Conservation (phyloP, 148 eudicot genomes). For the Nepenthes gracilis region DNA sequence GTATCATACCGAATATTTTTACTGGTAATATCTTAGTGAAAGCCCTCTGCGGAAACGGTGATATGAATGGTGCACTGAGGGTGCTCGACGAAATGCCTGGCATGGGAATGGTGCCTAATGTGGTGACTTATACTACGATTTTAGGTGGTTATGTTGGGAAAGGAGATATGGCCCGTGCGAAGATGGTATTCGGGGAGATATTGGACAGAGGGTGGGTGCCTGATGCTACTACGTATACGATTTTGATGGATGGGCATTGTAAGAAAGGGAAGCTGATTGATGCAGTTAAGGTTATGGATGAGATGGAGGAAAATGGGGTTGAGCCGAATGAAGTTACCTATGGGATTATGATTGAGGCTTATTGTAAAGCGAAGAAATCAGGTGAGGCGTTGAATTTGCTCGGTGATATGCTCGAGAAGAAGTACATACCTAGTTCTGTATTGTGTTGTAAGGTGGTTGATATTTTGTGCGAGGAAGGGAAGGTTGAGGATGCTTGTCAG, state of each 20-base stretch:
- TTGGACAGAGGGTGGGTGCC: constrained; percentile 73
- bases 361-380: constrained; percentile 52
- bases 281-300: constrained; percentile 82
- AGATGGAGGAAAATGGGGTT: constrained; percentile 73
- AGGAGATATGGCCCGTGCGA: constrained; percentile 59
- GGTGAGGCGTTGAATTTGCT: constrained; percentile 75
- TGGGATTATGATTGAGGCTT: constrained; percentile 74
- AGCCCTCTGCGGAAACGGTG: constrained; percentile 56
- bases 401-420: constrained; percentile 45
- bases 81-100: constrained; percentile 70
- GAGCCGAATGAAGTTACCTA: constrained; percentile 67
- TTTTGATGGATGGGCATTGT: constrained; percentile 78
- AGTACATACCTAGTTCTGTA: constrained; percentile 42
- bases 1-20: constrained; percentile 53
- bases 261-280: constrained; percentile 49
- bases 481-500: constrained; percentile 41
- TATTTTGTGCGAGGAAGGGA: constrained; percentile 35
- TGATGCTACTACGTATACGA: constrained; percentile 70
- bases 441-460: constrained; percentile 71
- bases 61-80: constrained; percentile 45
- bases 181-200: constrained; percentile 54
- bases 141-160: constrained; percentile 50
- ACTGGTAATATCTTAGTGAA: constrained; percentile 66
- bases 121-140: constrained; percentile 65
- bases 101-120: constrained; percentile 71